Conservation (phyloP, 2,329 filamentous ascomycete genomes). For the Ophiostoma piceae region DNA sequence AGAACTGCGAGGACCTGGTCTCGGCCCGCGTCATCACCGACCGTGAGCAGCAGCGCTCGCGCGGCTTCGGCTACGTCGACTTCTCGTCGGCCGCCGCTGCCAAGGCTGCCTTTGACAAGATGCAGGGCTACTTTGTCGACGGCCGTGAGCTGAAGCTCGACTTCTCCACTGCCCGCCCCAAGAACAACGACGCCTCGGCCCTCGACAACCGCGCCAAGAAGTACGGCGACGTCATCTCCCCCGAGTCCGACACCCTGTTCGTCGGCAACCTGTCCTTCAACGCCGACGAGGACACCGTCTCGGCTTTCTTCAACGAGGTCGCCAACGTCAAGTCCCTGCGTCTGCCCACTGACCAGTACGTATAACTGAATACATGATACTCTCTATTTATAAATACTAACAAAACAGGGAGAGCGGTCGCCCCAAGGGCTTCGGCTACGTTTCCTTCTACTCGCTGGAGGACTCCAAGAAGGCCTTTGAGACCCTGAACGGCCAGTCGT, state of each 20-base stretch:
- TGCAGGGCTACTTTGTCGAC: conserved; percentile 36
- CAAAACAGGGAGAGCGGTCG: conserved; percentile 63
- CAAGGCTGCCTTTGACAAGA: conserved; percentile 39
- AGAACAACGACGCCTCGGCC: conserved; percentile 40
- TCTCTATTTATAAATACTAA: no score
- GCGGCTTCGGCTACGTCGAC: conserved; percentile 92
- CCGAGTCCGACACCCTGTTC: conserved; percentile 81
- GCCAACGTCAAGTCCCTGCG: conserved; percentile 71
- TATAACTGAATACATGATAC: no score
- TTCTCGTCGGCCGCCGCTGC: conserved; percentile 57
- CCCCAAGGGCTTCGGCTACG: conserved; percentile 90
- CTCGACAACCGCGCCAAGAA: conserved; percentile 59
- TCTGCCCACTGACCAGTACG: conserved; percentile 73
- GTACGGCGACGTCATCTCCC: conserved; percentile 74
- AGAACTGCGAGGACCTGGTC: conserved; percentile 66
- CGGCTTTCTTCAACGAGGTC: conserved; percentile 66
- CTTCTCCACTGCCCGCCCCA: conserved; percentile 36
- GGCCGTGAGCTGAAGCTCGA: conserved; percentile 38
- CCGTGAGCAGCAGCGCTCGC: conserved; percentile 73
- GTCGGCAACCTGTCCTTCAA: conserved; percentile 88
- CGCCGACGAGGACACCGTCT: conserved; percentile 68
- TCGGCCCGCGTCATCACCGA: conserved; percentile 79
- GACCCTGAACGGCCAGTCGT: conserved; percentile 54
- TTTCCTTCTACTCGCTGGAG: conserved; percentile 74
- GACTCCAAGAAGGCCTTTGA: conserved; percentile 74